These are phyloP conservation scores for Pugionium cornutum DNA, from an alignment of 345 rosid species.

Conservation along the genomic window DNA sequence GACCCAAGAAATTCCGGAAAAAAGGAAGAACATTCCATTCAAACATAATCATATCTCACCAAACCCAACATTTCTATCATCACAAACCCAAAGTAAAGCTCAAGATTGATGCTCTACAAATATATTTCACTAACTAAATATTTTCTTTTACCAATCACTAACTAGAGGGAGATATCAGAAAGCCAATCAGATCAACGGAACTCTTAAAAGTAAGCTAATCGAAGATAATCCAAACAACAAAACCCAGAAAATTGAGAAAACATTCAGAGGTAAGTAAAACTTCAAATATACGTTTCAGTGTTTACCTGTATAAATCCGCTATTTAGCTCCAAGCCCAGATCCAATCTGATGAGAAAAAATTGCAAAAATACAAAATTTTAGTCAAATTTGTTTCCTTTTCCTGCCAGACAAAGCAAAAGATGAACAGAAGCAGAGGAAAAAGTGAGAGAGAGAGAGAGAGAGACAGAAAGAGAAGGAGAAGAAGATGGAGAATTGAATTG, in stretches of 20 bases:
- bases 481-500: constrained; percentile 29
- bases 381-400: constrained; percentile 23
- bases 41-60: constrained; percentile 32
- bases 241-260: constrained; percentile 9
- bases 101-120: constrained; percentile 20
- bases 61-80: constrained; percentile 21
- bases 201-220: background rate
- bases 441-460: constrained; percentile 30
- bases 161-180: constrained; percentile 10
- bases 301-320: constrained; percentile 42
- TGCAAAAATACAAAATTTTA: constrained; percentile 12
- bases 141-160: constrained; percentile 31
- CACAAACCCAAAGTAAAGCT: constrained; percentile 35
- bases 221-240: constrained; percentile 2
- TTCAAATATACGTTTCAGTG: constrained; percentile 1
- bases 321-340: constrained; percentile 50
- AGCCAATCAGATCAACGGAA: constrained; percentile 47
- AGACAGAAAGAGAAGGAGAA: background rate
- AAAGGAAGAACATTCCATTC: constrained; percentile 23
- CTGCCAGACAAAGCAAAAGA: constrained; percentile 28
- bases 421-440: constrained; percentile 35
- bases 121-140: constrained; percentile 18
- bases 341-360: constrained; percentile 46
- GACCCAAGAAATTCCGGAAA: background rate
- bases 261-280: background rate